Conservation (phyloP, 2,329 filamentous ascomycete species). For the Scedosporium aurantiacum region DNA sequence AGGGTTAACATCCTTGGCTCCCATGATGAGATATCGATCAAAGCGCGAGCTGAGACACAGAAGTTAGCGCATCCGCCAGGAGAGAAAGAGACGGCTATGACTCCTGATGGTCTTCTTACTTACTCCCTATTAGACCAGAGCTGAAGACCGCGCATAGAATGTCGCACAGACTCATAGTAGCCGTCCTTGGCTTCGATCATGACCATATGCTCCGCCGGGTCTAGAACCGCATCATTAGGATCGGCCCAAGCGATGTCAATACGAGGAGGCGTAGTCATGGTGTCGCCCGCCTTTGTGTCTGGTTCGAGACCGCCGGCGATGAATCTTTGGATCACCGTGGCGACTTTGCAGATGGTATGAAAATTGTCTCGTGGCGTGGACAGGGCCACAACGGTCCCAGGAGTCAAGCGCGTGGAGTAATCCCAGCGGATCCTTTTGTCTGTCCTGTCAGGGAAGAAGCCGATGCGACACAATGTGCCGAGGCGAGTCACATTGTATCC, state of each 20-base stretch:
- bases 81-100: background rate
- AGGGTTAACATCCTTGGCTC: constrained; percentile 21
- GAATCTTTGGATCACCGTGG: constrained; percentile 59
- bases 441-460: constrained; percentile 57
- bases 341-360: constrained; percentile 53
- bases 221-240: constrained; percentile 48
- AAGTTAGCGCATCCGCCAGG: background rate
- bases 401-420: constrained; percentile 38
- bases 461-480: constrained; percentile 56
- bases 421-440: constrained; percentile 57
- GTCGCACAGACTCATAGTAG: constrained; percentile 67
- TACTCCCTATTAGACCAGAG: constrained; percentile 4
- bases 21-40: constrained; percentile 47
- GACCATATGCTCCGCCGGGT: constrained; percentile 57
- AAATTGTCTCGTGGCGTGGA: constrained; percentile 50
- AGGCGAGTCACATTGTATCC: constrained; percentile 52
- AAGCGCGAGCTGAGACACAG: constrained; percentile 39
- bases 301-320: constrained; percentile 48
- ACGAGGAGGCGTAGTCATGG: constrained; percentile 40
- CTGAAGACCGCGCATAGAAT: constrained; percentile 22
- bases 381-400: constrained; percentile 42
- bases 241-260: constrained; percentile 66
- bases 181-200: constrained; percentile 69
- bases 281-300: constrained; percentile 21
- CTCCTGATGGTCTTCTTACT: constrained; percentile 1